Evolutionary conservation across 2,329 filamentous ascomycete genomes (phyloP), one percentile per base, ranked within the genome.

Genomic region (Colletotrichum higginsianum): DNA sequence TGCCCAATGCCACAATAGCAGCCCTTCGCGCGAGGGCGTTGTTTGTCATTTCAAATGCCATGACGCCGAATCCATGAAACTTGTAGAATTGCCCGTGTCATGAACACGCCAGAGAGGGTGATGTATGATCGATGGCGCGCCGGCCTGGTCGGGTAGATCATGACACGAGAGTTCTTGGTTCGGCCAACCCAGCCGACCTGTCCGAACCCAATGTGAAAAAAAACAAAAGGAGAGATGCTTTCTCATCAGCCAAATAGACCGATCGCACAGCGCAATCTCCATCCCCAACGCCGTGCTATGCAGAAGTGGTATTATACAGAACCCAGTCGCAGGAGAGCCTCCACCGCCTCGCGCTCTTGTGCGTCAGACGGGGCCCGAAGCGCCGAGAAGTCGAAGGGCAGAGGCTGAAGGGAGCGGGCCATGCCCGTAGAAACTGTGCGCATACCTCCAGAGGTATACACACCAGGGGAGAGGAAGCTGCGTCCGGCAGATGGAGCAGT

Each of bases 311-410:
- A 84, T 89, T 91, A 92, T 89, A 92, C 86, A 89, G 93, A 95
- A 83, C 93, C 92, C 82, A 96, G 92, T 81, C 91, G 90, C 78
- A 96, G 86, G 78, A 96, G 89, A 75, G 93, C 94, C 82, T 94
- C 93, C 75, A 95, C 89, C 66, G 94, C 94, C 82, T 94, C 93
- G 77, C 92, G 91, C 85, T 96, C 94, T 82, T 94, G 92, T 73
- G 90, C 88, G 80, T 92, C 90, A 66, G 90, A 88, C 73, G 88
- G 82, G 64, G 82, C 83, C 74, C 83, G 84, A 74, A 89, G 80
- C 60, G 84, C 83, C 71, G 86, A 84, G 77, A 90, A 83, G 80
- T 88, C 83, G 76, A 89, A 82, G 76, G 86, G 86, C 74, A 84
- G 61, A 74, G 82, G 82, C 77, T 86, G 87, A 58, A 86, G 88